Conservation (phyloP, 768 basidiomycete genomes). For the Podaxis rugospora region DNA sequence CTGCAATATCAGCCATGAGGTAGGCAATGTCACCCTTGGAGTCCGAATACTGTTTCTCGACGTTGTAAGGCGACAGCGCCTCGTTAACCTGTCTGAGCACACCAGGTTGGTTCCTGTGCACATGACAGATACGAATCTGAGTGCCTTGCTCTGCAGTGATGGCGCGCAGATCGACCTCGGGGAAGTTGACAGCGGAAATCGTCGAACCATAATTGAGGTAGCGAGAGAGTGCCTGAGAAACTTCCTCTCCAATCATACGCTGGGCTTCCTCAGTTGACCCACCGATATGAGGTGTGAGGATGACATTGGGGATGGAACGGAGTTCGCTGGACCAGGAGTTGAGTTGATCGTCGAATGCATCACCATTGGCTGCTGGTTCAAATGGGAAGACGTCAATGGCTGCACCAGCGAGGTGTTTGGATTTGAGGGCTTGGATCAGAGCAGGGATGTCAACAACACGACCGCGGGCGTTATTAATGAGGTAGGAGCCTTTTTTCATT, state of each 20-base stretch:
- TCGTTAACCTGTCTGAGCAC: constrained; percentile 95
- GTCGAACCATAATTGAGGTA: constrained; percentile 94
- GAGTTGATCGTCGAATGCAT: constrained; percentile 83
- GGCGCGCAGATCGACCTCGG: constrained; percentile 93
- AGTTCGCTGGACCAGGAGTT: constrained; percentile 82
- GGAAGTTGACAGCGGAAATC: constrained; percentile 95
- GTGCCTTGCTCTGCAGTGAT: constrained; percentile 80
- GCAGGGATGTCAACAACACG: constrained; percentile 94
- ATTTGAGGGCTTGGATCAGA: constrained; percentile 72
- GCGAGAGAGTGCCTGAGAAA: constrained; percentile 75
- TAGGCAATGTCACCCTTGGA: constrained; percentile 92
- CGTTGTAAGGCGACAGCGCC: constrained; percentile 90
- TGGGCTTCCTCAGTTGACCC: constrained; percentile 99
- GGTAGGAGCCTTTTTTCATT: constrained; percentile 94
- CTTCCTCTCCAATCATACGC: constrained; percentile 94
- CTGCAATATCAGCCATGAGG: constrained; percentile 94
- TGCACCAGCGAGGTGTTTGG: constrained; percentile 86
- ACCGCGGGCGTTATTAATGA: constrained; percentile 98
- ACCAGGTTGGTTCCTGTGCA: constrained; percentile 94
- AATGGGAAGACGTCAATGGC: constrained; percentile 91
- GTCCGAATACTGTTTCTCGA: constrained; percentile 99
- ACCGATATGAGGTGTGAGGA: constrained; percentile 97
- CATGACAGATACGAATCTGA: constrained; percentile 88
- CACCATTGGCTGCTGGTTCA: constrained; percentile 90
- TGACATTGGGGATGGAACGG: constrained; percentile 78